Evolutionary conservation across 1,284 basidiomycete species (phyloP), one percentile per base, ranked within the genome.

Genomic region (Ganoderma meredithae): DNA sequence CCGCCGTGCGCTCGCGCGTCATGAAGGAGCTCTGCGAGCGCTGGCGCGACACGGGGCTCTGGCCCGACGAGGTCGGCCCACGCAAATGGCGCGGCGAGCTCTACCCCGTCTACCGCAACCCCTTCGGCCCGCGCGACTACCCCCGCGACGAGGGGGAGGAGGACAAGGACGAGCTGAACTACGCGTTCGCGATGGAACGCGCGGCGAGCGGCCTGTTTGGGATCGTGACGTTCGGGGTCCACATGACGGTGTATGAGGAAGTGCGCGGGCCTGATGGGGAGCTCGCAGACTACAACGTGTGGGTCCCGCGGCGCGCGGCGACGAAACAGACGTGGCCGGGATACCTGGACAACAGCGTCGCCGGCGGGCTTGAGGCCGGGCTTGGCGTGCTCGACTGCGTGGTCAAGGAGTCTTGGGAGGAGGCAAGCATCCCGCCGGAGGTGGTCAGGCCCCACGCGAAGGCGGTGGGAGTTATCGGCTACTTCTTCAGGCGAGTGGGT

Each of bases 321-420:
- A 97, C 92, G 22, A 99, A 99, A 79, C 91, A 90, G 73, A 98
- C 96, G 85, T 96, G 89, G 83, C 90, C 94, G 10, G 90, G 92
- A 0, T 86, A 84, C 68, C 82, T 93, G 17, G 94, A 96, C 75
- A 96, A 96, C 77, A 90, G 86, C 36, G 91, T 93, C 39, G 93
- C 93, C 13, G 93, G 93, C 1, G 93, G 93, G 13, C 92, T 93
- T 31, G 86, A 91, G 0, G 89, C 91, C 8, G 95, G 96, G 1
- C 90, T 94, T 80, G 79, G 84, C 0, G 83, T 89, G 0, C 87
- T 93, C 64, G 93, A 96, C 65, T 86, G 90, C 3, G 84, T 99
- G 63, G 86, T 98, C 53, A 97, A 98, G 76, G 97, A 99, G 80
- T 93, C 95, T 71, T 91, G 90, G 84, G 97, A 98, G 77, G 96